Base-by-base conservation (phyloP, 441 rosid species). In the Erysimum cheiri region DNA sequence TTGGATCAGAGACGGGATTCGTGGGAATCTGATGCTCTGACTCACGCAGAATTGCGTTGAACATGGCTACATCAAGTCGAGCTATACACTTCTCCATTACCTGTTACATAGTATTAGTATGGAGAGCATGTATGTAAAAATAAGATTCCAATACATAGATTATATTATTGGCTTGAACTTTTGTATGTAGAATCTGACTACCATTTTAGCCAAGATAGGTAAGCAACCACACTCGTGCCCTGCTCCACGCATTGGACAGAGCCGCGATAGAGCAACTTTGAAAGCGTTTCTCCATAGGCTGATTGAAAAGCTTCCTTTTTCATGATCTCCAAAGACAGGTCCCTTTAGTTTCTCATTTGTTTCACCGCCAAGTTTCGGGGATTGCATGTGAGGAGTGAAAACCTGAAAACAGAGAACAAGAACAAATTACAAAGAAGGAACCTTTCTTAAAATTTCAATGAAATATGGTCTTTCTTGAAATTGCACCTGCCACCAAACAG, bases 401-500 rank as follows among this genome's bases (percentile, higher is more conserved):
- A 87, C 88, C 98, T 93, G 75, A 63, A 67, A 49, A 64, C 4
- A 57, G 32, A 60, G 8, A 40, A 67, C 52, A 62, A 37, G 65
- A n/a, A 9, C 9, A 41, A 6, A 19, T 4, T 19, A 29, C 8
- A 72, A 58, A 49, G 54, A 41, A 31, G 9, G 0, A 13, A 58
- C 0, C 5, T 31, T 43, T 1, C 36, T 32, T 3, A 19, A 37
- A 22, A 0, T 40, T 4, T n/a, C 32, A 59, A 8, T 14, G 32
- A 24, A 66, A 11, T 29, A 36, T 5, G 28, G 26, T 19, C 8
- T 49, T 60, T 46, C 12, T 44, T 24, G 22, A 60, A n/a, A 17
- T 31, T 29, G 46, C 78, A 91, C 98, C 98, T 91, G 97, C 96
- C 98, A 91, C 98, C 96, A 93, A 28, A 86, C 83, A 3, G 98